Base-by-base conservation (phyloP, 148 eudicot species). In the Cornus controversa region DNA sequence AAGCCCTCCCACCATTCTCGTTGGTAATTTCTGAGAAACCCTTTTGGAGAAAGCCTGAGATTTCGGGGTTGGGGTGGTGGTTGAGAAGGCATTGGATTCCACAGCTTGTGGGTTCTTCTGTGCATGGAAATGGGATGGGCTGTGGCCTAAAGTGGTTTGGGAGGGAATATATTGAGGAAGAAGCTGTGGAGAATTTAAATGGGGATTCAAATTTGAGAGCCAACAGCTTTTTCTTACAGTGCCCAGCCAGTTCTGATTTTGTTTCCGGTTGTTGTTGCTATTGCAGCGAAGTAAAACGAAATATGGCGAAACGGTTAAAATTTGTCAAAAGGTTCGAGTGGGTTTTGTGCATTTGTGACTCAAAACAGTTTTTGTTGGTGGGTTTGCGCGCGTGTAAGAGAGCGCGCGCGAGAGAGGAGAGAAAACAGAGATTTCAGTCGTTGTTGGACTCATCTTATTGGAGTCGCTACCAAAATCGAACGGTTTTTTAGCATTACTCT, bases 1-100 rank as follows among this genome's bases (percentile, higher is more conserved):
- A 23, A 27, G 93, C 84, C 66, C 72, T 85, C 8, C 93, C 97
- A n/a, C 73, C 74, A 70, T 67, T 27, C 57, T 85, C 72, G 18
- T 67, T 67, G 62, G 92, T 84, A 40, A 93, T 81, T n/a, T 64
- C 79, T 25, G 95, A 91, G 80, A 93, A 93, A 58, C 95, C 93
- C 40, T 88, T 91, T 26, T 75, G 76, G 60, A 72, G 69, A 78
- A 93, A 91, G 66, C 78, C 83, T 6, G 91, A 88, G 74, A 85
- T 87, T 82, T 85, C 85, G 16, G 90, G 85, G 82, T 83, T 74
- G 62, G 85, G 82, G 72, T 86, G 87, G 67, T 66, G 37, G 71
- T 22, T 20, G 64, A 82, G 74, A n/a, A 88, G 83, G 85, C 82
- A 74, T 75, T 24, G 69, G 26, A 81, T 54, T 66, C 24, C 70